Base-by-base conservation (phyloP, 257 asterid species). In the Solanum medicagineum region DNA sequence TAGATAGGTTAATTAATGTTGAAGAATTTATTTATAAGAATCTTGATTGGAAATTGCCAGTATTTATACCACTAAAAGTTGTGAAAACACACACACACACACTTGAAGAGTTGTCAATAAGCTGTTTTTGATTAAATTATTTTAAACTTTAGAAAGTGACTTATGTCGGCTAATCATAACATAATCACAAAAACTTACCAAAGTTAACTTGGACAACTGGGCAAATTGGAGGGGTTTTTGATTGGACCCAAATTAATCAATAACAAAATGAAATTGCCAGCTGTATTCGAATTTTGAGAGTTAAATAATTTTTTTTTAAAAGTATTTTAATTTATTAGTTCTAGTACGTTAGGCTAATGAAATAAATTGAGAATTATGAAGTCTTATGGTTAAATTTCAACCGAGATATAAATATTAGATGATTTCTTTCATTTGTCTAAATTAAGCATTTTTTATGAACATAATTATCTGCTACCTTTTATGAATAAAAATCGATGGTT, bases 91-190 rank as follows among this genome's bases (percentile, higher is more conserved):
- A 62, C 17, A 36, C 42, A 36, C 42, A 36, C 42, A 36, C 42
- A 17, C 32, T 47, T 45, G 12, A 62, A 47, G 40, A 73, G 84
- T 81, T 88, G 90, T 68, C 2, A 57, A 57, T 1, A 24, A 63
- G 70, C 70, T 63, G 70, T 63, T 24, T 12, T 63, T 63, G 10
- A 63, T 24, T 36, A 63, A 63, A 63, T 10, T 22, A 60, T 60
- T 56, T 17, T 80, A 84, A 79, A 69, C 68, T 66, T 29, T 81
- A 86, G 88, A 92, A 87, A 86, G 65, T 29, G 94, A 90, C 90
- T 86, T 80, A 44, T 86, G 90, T 84, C 84, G 17, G 40, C 51
- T 70, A 83, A 65, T 83, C 80, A 83, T 83, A 63, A 14, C 45
- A 83, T 66, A 49, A 49, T 65, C 65, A 65, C 60, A 57, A 49